Evolutionary conservation across 164 flowering plant species (phyloP).

Genomic region (Brasenia schreberi): DNA sequence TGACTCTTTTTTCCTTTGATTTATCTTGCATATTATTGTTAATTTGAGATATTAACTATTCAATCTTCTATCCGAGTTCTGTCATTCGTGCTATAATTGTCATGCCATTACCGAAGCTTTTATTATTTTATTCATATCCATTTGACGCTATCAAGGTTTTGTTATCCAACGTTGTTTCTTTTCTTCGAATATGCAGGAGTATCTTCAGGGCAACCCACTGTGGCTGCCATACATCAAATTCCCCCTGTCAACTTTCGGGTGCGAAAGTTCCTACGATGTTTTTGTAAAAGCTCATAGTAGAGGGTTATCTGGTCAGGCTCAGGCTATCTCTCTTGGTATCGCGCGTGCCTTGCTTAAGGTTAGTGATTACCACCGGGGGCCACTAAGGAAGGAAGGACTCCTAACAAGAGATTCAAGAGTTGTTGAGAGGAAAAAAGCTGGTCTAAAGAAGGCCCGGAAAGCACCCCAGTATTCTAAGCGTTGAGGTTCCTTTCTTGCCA

Average conservation of each 20-base stretch:
- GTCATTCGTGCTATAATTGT: neutral
- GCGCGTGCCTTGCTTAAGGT: conserved; percentile 91
- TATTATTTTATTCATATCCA: neutral
- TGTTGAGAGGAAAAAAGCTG: conserved; percentile 92
- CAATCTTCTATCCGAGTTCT: too few relatives aligned
- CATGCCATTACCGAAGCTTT: neutral
- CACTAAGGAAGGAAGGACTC: conserved; percentile 72
- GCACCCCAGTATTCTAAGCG: conserved; percentile 84
- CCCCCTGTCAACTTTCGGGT: conserved; percentile 64
- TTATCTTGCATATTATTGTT: neutral
- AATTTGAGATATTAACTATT: neutral
- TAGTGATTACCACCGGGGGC: conserved; percentile 49
- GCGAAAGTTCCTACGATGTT: conserved; percentile 68
- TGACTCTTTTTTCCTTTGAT: neutral
- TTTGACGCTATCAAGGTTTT: neutral
- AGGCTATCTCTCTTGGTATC: conserved; percentile 84
- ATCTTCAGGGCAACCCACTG: conserved; percentile 91
- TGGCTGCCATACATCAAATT: conserved; percentile 78
- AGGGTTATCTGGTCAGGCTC: conserved; percentile 97
- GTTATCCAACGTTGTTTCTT: neutral
- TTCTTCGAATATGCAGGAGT: conserved; percentile 45
- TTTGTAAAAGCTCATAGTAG: conserved; percentile 97
- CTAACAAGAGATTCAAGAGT: conserved; percentile 84
- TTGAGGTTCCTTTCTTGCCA: conserved; percentile 28
- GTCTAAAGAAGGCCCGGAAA: conserved; percentile 89